These are phyloP conservation scores for Ogataea methylovora DNA, from an alignment of 805 yeast species.

Conservation along the genomic window DNA sequence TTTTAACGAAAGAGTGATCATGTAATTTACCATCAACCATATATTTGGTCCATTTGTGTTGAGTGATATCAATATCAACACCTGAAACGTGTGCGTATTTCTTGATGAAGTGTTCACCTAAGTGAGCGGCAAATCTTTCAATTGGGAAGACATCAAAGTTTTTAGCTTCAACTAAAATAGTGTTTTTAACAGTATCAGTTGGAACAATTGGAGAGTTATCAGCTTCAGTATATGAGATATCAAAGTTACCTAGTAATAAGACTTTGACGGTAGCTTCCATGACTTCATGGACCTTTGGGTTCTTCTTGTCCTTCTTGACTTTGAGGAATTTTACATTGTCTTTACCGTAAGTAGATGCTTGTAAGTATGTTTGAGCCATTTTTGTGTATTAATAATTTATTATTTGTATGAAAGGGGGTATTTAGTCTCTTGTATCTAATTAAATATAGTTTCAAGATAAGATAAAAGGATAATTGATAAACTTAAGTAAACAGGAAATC, in stretches of 20 bases:
- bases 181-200: constrained; percentile 90
- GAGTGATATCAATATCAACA: constrained; percentile 58
- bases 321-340: constrained; percentile 89
- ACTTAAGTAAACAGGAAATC: too few species aligned
- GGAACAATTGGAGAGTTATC: constrained; percentile 89
- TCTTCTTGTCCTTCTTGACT: constrained; percentile 68
- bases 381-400: too few species aligned
- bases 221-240: constrained; percentile 75
- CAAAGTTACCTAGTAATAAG: constrained; percentile 72
- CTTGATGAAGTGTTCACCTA: constrained; percentile 72
- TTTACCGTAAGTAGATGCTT: constrained; percentile 74
- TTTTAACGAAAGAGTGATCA: constrained; percentile 78
- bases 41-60: constrained; percentile 70
- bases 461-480: too few species aligned
- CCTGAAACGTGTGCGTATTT: constrained; percentile 76
- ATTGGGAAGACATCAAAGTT: constrained; percentile 82
- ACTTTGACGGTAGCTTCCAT: constrained; percentile 79
- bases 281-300: constrained; percentile 72
- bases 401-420: too few species aligned
- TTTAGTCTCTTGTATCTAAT: too few species aligned
- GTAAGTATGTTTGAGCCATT: constrained; percentile 21
- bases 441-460: too few species aligned
- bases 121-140: constrained; percentile 80
- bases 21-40: constrained; percentile 71
- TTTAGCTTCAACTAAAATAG: constrained; percentile 77